These are phyloP conservation scores for Nannochloropsis gaditana DNA, from an alignment of 108 stramenopile genomes.

Conservation along the genomic window DNA sequence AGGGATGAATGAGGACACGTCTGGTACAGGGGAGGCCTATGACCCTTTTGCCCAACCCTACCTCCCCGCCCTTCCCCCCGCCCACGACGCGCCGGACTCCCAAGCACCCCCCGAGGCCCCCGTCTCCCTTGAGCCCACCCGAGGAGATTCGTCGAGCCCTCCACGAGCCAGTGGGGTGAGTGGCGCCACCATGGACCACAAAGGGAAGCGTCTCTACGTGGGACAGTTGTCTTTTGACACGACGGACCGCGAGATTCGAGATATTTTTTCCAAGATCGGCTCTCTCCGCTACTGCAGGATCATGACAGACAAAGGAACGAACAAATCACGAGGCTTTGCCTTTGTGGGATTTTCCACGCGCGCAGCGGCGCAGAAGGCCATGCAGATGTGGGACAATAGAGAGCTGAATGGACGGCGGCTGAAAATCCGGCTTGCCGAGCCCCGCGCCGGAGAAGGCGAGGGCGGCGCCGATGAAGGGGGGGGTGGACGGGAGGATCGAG, in stretches of 20 bases:
- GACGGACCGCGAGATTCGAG: neutral
- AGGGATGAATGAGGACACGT: too few species aligned
- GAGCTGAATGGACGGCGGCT: neutral
- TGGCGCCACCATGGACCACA: neutral
- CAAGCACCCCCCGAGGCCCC: neutral
- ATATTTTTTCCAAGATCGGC: neutral
- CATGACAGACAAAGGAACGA: slow-evolving; percentile 3
- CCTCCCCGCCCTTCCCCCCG: neutral
- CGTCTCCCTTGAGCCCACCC: neutral
- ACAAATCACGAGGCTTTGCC: neutral
- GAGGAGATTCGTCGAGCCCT: neutral
- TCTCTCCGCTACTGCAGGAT: slow-evolving; percentile 5
- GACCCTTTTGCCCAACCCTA: neutral
- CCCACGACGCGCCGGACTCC: neutral
- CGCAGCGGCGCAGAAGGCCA: slow-evolving; percentile 15
- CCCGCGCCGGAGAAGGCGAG: neutral
- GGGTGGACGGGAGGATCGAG: neutral
- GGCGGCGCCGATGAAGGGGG: neutral
- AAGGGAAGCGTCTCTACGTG: neutral
- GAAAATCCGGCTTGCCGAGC: neutral
- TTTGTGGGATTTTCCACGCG: neutral
- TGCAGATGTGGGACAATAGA: neutral
- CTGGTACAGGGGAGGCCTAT: neutral
- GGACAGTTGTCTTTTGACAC: slow-evolving; percentile 1
- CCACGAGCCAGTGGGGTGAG: neutral